These are phyloP conservation scores for Lachancea cidri DNA, from an alignment of 805 yeast genomes.

Conservation along the genomic window DNA sequence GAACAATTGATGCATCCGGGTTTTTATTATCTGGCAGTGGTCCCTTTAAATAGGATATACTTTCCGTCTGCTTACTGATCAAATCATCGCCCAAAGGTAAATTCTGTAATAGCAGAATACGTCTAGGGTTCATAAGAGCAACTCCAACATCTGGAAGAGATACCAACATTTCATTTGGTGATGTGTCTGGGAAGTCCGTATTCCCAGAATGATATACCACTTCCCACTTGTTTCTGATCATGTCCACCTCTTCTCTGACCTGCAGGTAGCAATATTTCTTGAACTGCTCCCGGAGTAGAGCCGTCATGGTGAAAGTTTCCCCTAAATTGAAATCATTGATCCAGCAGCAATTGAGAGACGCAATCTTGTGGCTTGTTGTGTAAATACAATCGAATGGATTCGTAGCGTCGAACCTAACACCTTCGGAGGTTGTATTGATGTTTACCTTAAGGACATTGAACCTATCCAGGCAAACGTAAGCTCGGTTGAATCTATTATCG, in stretches of 20 bases:
- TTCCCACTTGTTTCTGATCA: slow-evolving; percentile 6
- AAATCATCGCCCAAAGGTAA: too few relatives aligned
- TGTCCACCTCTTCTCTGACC: slow-evolving; percentile 5
- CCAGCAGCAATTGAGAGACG: slow-evolving; percentile 1
- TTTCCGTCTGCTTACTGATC: too few relatives aligned
- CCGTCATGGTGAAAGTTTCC: slow-evolving; percentile 4
- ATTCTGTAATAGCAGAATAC: too few relatives aligned
- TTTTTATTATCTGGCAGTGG: not conserved
- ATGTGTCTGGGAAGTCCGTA: not conserved
- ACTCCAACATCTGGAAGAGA: slow-evolving; percentile 21
- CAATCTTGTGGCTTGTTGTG: not conserved
- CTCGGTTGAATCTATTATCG: slow-evolving; percentile 4
- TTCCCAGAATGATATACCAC: not conserved
- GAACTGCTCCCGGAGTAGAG: not conserved
- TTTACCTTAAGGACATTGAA: not conserved
- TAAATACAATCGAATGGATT: not conserved
- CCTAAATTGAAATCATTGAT: not conserved
- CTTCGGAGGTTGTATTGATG: not conserved
- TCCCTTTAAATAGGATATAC: too few relatives aligned
- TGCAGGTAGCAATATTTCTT: not conserved
- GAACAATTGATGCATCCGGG: not conserved
- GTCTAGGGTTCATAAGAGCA: slow-evolving; percentile 16
- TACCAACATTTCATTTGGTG: slow-evolving; percentile 6
- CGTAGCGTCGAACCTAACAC: not conserved
- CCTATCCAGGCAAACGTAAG: slow-evolving; percentile 4